Percentiles rank a stretch among this genome's conserved stretches.
phyloP scores from a whole-genome alignment of 2,329 filamentous ascomycete species.

The Myriosclerotinia scirpicola region DNA sequence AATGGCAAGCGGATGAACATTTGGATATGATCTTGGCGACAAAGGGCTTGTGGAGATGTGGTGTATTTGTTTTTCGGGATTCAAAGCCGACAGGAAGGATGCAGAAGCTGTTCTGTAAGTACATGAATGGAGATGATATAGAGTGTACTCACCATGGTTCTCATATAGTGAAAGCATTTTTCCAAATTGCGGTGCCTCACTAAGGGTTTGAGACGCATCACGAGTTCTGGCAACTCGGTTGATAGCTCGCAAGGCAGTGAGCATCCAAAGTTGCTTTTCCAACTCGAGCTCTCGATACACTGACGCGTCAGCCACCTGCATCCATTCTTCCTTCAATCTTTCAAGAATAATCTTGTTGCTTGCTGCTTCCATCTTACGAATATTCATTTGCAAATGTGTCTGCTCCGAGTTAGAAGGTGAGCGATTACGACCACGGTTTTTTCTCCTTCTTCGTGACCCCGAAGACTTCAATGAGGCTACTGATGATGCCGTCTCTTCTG shows the following conservation, averaged over 20 bases:
- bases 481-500: slow-evolving; percentile 13
- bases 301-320: slow-evolving; percentile 47
- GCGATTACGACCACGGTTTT: slow-evolving; percentile 15
- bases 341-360: slow-evolving; percentile 53
- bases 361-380: slow-evolving; percentile 55
- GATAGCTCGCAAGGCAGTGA: slow-evolving; percentile 51
- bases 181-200: background rate
- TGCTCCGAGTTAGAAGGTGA: slow-evolving; percentile 28
- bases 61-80: slow-evolving; percentile 44
- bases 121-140: slow-evolving; percentile 1
- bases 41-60: slow-evolving; percentile 45
- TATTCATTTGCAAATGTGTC: slow-evolving; percentile 52
- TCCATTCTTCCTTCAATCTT: slow-evolving; percentile 55
- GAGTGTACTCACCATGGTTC: slow-evolving; percentile 35
- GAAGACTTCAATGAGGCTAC: slow-evolving; percentile 19
- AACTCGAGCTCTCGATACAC: slow-evolving; percentile 53
- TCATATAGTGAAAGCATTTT: slow-evolving; percentile 39
- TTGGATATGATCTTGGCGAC: slow-evolving; percentile 41
- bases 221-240: slow-evolving; percentile 10
- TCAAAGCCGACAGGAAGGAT: slow-evolving; percentile 39
- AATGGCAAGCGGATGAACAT: slow-evolving; percentile 41
- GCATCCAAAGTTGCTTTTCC: slow-evolving; percentile 62
- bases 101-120: slow-evolving; percentile 32
- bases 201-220: background rate
- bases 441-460: slow-evolving; percentile 17